phyloP scores from a whole-genome alignment of 345 rosid species.

The Acer campestre region DNA sequence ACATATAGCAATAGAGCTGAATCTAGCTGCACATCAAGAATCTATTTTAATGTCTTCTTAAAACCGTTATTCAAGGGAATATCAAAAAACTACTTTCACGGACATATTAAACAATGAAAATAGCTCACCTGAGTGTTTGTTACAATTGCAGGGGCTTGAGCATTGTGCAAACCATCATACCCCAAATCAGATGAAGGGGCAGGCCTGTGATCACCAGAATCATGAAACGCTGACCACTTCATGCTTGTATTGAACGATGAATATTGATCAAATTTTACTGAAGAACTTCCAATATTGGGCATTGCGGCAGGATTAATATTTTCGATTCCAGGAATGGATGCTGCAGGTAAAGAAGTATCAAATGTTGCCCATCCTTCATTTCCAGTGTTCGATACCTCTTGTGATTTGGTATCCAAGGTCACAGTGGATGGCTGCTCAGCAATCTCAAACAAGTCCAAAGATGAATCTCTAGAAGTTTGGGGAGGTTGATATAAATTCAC shows the following conservation, averaged over 20 bases:
- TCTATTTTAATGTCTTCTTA: not conserved
- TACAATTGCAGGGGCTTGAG: slow-evolving; percentile 33
- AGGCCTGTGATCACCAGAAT: slow-evolving; percentile 38
- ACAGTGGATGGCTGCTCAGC: slow-evolving; percentile 47
- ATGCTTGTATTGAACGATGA: slow-evolving; percentile 40
- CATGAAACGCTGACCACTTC: slow-evolving; percentile 57
- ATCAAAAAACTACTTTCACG: not conserved
- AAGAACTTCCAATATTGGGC: slow-evolving; percentile 33
- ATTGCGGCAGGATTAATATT: slow-evolving; percentile 30
- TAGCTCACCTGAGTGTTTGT: slow-evolving; percentile 52
- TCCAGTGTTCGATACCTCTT: slow-evolving; percentile 43
- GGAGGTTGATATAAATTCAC: slow-evolving; percentile 45
- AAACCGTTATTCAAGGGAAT: not conserved
- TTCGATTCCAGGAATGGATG: slow-evolving; percentile 34
- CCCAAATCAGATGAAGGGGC: slow-evolving; percentile 50
- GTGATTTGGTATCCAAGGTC: slow-evolving; percentile 24
- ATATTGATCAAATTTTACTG: slow-evolving; percentile 43
- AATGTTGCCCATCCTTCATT: slow-evolving; percentile 96
- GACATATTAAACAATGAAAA: slow-evolving; percentile 4
- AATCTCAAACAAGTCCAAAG: slow-evolving; percentile 55
- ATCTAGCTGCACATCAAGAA: not conserved
- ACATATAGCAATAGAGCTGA: not conserved
- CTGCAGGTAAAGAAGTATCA: slow-evolving; percentile 54
- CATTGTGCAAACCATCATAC: slow-evolving; percentile 42
- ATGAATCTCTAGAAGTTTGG: slow-evolving; percentile 37